Conservation (phyloP, 2,329 filamentous ascomycete genomes). For the Exophiala spinifera region DNA sequence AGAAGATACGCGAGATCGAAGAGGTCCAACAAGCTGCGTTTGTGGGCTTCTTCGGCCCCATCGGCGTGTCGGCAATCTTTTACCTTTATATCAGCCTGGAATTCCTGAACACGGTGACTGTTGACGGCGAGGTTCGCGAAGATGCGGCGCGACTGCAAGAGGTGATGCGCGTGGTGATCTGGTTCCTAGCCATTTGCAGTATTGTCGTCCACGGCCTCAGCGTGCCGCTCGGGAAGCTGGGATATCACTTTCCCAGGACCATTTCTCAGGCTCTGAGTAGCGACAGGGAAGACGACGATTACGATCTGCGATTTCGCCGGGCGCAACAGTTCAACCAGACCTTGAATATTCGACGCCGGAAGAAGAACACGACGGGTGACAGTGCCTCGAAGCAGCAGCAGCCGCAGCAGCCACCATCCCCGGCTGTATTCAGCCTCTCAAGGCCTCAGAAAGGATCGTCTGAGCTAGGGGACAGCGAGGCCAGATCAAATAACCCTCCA, state of each 20-base stretch:
- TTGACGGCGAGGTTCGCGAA: conserved; percentile 58
- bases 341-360: conserved; percentile 9
- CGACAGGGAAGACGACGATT: conserved; percentile 26
- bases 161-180: conserved; percentile 69
- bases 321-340: conserved; percentile 1
- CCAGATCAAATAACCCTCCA: neutral
- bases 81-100: conserved; percentile 80
- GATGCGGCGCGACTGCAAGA: conserved; percentile 67
- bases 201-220: conserved; percentile 71
- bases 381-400: no score
- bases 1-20: conserved; percentile 75
- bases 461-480: neutral
- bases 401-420: conserved; percentile 8
- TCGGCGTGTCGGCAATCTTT: conserved; percentile 86
- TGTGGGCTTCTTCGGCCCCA: conserved; percentile 89
- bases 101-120: conserved; percentile 60
- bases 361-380: conserved; percentile 4
- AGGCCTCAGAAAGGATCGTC: neutral
- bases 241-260: conserved; percentile 46
- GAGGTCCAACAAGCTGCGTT: conserved; percentile 72
- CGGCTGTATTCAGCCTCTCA: conserved; percentile 12
- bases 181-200: conserved; percentile 81
- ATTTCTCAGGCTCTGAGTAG: conserved; percentile 47
- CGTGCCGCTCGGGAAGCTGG: conserved; percentile 62
- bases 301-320: conserved; percentile 4